These are phyloP conservation scores for Euphrasia confusa DNA, from an alignment of 257 asterid species.

Conservation along the genomic window DNA sequence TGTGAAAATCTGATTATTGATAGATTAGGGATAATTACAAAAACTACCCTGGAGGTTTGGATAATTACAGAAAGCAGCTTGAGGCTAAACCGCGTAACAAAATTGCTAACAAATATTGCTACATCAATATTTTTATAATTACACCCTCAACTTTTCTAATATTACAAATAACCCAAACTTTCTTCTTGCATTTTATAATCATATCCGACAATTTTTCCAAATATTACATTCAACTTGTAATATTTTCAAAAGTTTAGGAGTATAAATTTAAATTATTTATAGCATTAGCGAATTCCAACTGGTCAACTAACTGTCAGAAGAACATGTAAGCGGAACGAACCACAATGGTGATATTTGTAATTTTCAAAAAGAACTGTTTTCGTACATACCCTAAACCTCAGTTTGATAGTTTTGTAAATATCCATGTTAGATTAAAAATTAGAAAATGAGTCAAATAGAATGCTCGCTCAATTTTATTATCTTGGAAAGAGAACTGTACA, in stretches of 20 bases:
- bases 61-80: neutral
- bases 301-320: neutral
- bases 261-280: no score
- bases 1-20: conserved; percentile 6
- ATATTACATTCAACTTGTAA: neutral
- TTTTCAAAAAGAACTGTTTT: neutral
- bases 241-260: neutral
- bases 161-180: neutral
- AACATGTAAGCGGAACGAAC: neutral
- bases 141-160: no score
- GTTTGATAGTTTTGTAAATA: neutral
- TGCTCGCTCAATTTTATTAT: conserved; percentile 15
- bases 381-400: neutral
- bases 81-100: neutral
- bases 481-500: conserved; percentile 37
- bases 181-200: neutral
- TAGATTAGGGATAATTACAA: neutral
- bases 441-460: conserved; percentile 19
- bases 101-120: neutral
- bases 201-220: neutral
- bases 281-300: neutral
- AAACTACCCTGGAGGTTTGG: neutral
- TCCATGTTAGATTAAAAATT: neutral
- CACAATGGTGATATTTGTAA: neutral
- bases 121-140: neutral